A percentile compares a stretch with the other conserved stretches of the same genome.
These are phyloP conservation scores for Pisolithus orientalis DNA, from an alignment of 768 basidiomycete genomes.

Conservation along the genomic window DNA sequence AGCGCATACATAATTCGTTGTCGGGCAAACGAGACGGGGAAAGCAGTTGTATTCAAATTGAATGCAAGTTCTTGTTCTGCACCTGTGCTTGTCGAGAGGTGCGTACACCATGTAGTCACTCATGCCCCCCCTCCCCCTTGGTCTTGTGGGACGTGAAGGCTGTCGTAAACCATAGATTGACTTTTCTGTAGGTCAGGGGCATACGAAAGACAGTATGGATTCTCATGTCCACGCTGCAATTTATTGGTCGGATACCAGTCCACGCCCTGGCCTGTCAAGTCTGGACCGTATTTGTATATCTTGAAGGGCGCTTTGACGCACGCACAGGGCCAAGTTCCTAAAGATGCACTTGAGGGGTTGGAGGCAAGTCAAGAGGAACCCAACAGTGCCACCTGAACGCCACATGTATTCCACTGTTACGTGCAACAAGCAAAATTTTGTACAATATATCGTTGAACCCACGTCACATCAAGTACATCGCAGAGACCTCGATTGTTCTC, in stretches of 20 bases:
- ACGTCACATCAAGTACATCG: no score
- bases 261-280: conserved; percentile 68
- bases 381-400: neutral
- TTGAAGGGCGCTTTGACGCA: conserved; percentile 80
- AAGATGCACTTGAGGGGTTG: conserved; percentile 59
- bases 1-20: conserved; percentile 74
- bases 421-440: no score
- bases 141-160: neutral
- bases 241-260: conserved; percentile 65
- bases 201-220: conserved; percentile 71
- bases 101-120: conserved; percentile 2
- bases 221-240: conserved; percentile 46
- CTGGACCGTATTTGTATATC: conserved; percentile 75
- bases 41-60: conserved; percentile 78
- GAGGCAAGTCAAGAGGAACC: neutral
- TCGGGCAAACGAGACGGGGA: conserved; percentile 50
- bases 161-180: neutral
- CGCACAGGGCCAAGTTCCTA: conserved; percentile 79
- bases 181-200: conserved; percentile 45
- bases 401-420: no score
- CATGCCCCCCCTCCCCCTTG: neutral
- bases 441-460: no score
- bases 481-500: no score
- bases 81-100: conserved; percentile 78
- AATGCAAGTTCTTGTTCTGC: conserved; percentile 61